Evolutionary conservation across 768 basidiomycete species (phyloP), one percentile per base, ranked within the genome.

Genomic region (Termitomyces sp.): DNA sequence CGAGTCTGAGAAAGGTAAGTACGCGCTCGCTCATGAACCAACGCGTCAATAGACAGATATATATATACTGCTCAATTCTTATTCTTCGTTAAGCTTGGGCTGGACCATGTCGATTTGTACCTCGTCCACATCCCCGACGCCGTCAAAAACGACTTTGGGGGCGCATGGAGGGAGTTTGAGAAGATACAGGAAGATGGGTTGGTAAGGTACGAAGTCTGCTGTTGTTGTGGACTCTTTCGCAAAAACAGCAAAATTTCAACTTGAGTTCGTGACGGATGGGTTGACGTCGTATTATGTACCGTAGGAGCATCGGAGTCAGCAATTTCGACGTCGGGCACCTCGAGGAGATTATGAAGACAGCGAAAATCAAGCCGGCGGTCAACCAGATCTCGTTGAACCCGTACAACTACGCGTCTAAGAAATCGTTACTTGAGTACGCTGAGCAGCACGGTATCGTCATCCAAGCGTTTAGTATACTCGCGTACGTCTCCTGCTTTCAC

Each of bases 41-140:
- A 23, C 25, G 40, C 19, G 35, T 29, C n/a, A 55, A 11, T 21
- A n/a, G n/a, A n/a, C n/a, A n/a, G 27, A 12, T 47, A 41, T 27
- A 6, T 17, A 42, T 9, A 19, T 57, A 45, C 45, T 57, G 29
- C 3, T 47, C 2, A 10, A 19, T 62, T 27, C 50, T 16, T 60
- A n/a, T n/a, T n/a, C n/a, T n/a, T n/a, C n/a, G n/a, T n/a, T n/a
- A n/a, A 90, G 87, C 79, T 91, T 10, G 82, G 80, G 0, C 61
- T 89, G 12, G 71, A 77, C 50, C 77, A 82, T 35, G 73, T 91
- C 5, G 87, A 91, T 64, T 69, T 91, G 10, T 91, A 90, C 70
- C 81, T 91, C 42, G 81, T 90, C 37, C 89, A 91, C 62, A 41
- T 41, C 4, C 85, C 87, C 1, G 21, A 6, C 0, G 1, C 59